Percentiles rank a stretch among this genome's conserved stretches.
These are phyloP conservation scores for Picea glauca DNA, from an alignment of 75 land plant genomes.

Conservation along the genomic window DNA sequence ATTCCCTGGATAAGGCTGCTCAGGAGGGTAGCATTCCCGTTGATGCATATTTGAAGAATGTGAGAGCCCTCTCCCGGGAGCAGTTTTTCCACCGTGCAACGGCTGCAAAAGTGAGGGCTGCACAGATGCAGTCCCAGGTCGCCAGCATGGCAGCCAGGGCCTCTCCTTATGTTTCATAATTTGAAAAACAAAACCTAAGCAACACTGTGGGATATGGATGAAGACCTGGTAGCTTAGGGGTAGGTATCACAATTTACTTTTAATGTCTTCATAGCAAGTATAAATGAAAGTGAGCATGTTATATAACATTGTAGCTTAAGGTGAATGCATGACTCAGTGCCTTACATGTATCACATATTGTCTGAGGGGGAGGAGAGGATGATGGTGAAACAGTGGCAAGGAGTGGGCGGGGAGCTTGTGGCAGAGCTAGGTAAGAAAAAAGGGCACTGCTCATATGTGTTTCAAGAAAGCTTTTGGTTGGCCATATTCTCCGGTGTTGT, in stretches of 20 bases:
- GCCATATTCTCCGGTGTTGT: not conserved
- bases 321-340: not conserved
- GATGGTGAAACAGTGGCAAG: not conserved
- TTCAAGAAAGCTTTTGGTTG: not conserved
- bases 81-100: slow-evolving; percentile 86
- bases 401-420: not conserved
- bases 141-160: slow-evolving; percentile 39
- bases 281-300: not conserved
- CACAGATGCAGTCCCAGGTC: slow-evolving; percentile 78
- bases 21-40: slow-evolving; percentile 71
- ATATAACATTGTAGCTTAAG: slow-evolving; percentile 1
- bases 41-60: slow-evolving; percentile 75
- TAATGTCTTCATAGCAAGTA: not conserved
- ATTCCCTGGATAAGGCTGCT: slow-evolving; percentile 81
- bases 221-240: not conserved
- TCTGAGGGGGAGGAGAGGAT: not conserved
- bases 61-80: slow-evolving; percentile 72
- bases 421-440: not conserved
- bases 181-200: not conserved
- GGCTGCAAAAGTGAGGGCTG: slow-evolving; percentile 56
- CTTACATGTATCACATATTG: not conserved
- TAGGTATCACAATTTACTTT: not conserved
- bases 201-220: not conserved
- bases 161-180: slow-evolving; percentile 28
- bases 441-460: not conserved